Evolutionary conservation across 2,329 filamentous ascomycete species (phyloP), one percentile per base, ranked within the genome.

Genomic region (Ploettnerulaceae sp.): DNA sequence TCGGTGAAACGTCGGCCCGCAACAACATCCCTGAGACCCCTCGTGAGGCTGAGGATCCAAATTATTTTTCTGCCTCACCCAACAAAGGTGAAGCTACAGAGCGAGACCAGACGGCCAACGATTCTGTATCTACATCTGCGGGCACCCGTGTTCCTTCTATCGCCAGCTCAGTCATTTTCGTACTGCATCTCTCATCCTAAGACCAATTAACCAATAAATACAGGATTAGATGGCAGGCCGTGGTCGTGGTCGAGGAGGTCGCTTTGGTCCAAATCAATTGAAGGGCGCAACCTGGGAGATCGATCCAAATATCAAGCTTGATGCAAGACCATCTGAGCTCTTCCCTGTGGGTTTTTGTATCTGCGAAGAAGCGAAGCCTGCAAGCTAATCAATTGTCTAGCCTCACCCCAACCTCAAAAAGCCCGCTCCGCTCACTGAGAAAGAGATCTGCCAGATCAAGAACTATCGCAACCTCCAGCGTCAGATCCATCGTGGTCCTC

Each of bases 401-500:
- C 38, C 46, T 18, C 65, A 67, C 35, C 60, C 60, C 24, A 59
- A 61, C 21, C 48, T 63, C 31, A 58, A 67, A 61, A 48, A 63
- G 61, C 64, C 69, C 7, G 56, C 64, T 12, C 62, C 71, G 11
- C 62, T 71, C n/a, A 66, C 64, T 29, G 55, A 56, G 7, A 52
- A 58, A 37, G 79, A 82, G 64, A 65, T 66, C 45, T 59, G 59
- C 4, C 67, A 72, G 50, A 67, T 79, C 39, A 66, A 73, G 41
- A 62, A 70, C 48, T 76, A 75, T 57, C 71, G 75, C 6, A 63
- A 63, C 1, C 64, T 81, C 4, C 75, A 76, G 53, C 72, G 75
- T 36, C 69, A 69, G 34, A 72, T 77, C 47, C 77, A 79, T 56
- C 73, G 80, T 36, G 79, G 79, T 0, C 76, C 79, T 0, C 74